Evolutionary conservation across 2,329 filamentous ascomycete species (phyloP), one percentile per base, ranked within the genome.

Genomic region (Pezicula radicicola): DNA sequence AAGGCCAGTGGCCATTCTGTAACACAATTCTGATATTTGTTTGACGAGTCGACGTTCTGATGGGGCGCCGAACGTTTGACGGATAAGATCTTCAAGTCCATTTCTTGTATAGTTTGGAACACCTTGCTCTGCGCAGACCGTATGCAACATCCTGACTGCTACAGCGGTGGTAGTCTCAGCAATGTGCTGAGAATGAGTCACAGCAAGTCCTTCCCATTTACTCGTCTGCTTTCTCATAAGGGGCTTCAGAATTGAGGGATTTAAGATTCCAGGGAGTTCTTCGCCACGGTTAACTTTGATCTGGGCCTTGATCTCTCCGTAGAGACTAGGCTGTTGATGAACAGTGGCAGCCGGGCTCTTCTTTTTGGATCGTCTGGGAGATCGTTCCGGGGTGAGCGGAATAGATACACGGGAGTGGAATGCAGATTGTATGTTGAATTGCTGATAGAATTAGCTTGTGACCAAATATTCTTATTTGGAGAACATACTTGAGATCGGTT

Each of bases 241-340:
- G 0, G 56, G 56, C 2, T 56, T 59, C 16, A 69, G 61, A 1
- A 70, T 60, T 0, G 63, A 57, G 0, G 68, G 66, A 43, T 72
- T 69, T 12, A 67, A 40, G 7, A 72, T 54, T 0, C 68, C 68
- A 0, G 65, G 61, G 0, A 72, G 65, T 7, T 69, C 62, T 13
- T 58, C 64, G 2, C 62, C 63, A 28, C 66, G 61, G 30, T 66
- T 69, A 0, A 55, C 48, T 0, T 35, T 19, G 4, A 72, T 59
- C 25, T 68, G 58, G 1, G 46, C 39, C 2, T 55, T 52, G 15
- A 72, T 71, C 16, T 60, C 50, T 1, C 49, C 35, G 8, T 58
- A 54, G 12, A 65, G 39, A 39, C 21, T 42, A 13, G n/a, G 39
- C 6, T 8, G 27, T 33, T 33, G 30, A 33, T 33, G 9, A 10